phyloP scores from a whole-genome alignment of 1,284 basidiomycete genomes.

The Malassezia globosa region DNA sequence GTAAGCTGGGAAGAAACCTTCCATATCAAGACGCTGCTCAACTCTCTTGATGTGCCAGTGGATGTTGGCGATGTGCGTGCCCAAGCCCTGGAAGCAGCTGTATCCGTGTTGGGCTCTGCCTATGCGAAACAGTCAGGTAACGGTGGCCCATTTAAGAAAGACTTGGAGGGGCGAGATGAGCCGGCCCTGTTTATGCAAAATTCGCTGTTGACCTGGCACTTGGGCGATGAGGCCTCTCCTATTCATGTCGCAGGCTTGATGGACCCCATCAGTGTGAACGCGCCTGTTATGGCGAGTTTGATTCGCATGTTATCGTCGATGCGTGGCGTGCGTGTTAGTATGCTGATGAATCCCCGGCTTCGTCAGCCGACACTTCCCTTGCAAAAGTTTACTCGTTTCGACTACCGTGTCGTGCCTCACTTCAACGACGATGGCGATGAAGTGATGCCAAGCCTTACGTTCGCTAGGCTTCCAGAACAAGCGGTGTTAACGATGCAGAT shows the following conservation, averaged over 20 bases:
- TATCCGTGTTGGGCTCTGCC: slow-evolving; percentile 23
- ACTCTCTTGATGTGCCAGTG: slow-evolving; percentile 15
- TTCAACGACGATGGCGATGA: slow-evolving; percentile 61
- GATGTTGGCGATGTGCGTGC: slow-evolving; percentile 16
- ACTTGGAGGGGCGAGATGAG: neutral
- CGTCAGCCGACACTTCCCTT: slow-evolving; percentile 60
- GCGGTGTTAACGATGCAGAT: slow-evolving; percentile 82
- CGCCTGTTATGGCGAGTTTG: slow-evolving; percentile 72
- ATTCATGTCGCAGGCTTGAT: slow-evolving; percentile 65
- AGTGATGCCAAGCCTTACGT: slow-evolving; percentile 27
- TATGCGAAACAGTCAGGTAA: slow-evolving; percentile 10
- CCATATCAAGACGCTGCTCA: slow-evolving; percentile 21
- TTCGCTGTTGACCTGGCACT: slow-evolving; percentile 48
- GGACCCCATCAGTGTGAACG: slow-evolving; percentile 72
- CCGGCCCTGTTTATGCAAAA: slow-evolving; percentile 5
- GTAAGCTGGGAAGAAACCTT: slow-evolving; percentile 22
- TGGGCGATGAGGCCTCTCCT: slow-evolving; percentile 61
- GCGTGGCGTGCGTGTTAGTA: slow-evolving; percentile 25
- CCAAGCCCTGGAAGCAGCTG: slow-evolving; percentile 22
- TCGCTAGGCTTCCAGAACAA: slow-evolving; percentile 50
- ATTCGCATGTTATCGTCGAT: slow-evolving; percentile 22
- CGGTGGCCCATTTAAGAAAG: neutral
- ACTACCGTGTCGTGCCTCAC: slow-evolving; percentile 54
- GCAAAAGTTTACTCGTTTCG: slow-evolving; percentile 85
- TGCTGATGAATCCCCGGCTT: slow-evolving; percentile 33